Base-by-base conservation (phyloP, 768 basidiomycete species). In the Leucosporidium yakuticum region DNA sequence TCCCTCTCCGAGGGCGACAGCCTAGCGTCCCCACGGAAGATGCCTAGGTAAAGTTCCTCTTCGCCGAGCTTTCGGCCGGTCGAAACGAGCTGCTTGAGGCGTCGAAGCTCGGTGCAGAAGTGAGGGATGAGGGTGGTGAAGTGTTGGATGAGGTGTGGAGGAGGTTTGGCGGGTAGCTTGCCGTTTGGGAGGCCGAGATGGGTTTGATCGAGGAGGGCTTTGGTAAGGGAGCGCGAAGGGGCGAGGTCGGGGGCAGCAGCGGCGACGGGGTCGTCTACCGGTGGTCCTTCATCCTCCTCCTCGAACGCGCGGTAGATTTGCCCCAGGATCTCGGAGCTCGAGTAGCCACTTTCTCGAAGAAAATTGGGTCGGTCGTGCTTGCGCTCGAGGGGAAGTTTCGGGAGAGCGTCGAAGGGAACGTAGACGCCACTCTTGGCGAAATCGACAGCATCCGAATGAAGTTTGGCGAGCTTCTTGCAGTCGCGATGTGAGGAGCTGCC, bases 361-460 rank as follows among this genome's bases (percentile, higher is more conserved):
- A 29, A 27, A 4, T 56, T 17, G 17, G 51, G 47, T 20, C 31
- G 48, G 23, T 59, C 60, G 19, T 49, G 48, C 66, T 49, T 51
- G 27, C 34, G 61, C 31, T 67, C 66, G 15, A 60, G 58, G 2
- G 66, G 66, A 20, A 56, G 36, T n/a, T 51, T 62, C 3, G 67
- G 67, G 0, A 68, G 55, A 0, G 50, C n/a, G 20, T 31, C 5
- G n/a, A 49, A 20, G 15, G 15, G 15, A 44, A 64, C 63, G 6
- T 50, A 25, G 7, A 29, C 27, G 11, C 67, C 67, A 0, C 58
- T 61, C 59, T 68, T 68, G 17, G 63, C 59, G 47, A 64, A 68
- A 29, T 64, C 67, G 44, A 68, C 62, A 9, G 67, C 67, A 31
- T 59, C 32, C 0, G 62, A 68, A 29, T 68, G 67, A 12, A 63